Percentiles rank a stretch among this genome's conserved stretches.
These are phyloP conservation scores for Phanerochaete carnosa DNA, from an alignment of 768 basidiomycete genomes.

Conservation along the genomic window DNA sequence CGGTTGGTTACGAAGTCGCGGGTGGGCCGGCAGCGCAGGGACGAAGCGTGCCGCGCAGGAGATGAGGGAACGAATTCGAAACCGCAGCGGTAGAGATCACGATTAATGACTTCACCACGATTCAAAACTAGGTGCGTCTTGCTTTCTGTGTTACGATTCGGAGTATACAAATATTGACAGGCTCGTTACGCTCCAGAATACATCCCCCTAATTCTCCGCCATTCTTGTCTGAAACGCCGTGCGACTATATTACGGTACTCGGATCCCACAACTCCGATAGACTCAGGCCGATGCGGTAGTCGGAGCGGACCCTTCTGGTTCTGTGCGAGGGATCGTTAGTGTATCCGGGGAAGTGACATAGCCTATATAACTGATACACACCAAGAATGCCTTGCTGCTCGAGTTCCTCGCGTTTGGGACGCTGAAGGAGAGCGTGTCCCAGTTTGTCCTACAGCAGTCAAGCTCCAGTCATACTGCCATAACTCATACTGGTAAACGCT, in stretches of 20 bases:
- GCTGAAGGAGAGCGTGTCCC: conserved; percentile 52
- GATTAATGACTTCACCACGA: background rate
- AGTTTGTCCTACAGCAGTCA: conserved; percentile 49
- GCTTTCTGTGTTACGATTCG: background rate
- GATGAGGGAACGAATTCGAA: conserved; percentile 34
- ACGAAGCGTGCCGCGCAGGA: conserved; percentile 57
- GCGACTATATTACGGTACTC: background rate
- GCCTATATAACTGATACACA: conserved; percentile 6
- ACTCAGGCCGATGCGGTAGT: conserved; percentile 10
- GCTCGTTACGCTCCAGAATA: background rate
- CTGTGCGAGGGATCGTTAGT: background rate
- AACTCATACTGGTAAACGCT: conserved; percentile 14
- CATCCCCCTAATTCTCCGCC: background rate
- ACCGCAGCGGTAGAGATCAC: conserved; percentile 15
- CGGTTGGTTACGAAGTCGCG: conserved; percentile 71
- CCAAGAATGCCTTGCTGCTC: conserved; percentile 62
- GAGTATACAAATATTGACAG: background rate
- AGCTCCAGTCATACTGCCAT: background rate
- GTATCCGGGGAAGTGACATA: background rate
- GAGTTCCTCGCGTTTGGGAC: conserved; percentile 60
- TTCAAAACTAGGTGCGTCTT: background rate
- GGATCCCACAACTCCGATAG: background rate
- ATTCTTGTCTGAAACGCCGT: background rate
- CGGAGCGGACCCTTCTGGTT: background rate
- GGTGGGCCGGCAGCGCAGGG: conserved; percentile 80